phyloP scores from a whole-genome alignment of 192 early-diverging fungal species.

The Fimicolochytrium jonesii region DNA sequence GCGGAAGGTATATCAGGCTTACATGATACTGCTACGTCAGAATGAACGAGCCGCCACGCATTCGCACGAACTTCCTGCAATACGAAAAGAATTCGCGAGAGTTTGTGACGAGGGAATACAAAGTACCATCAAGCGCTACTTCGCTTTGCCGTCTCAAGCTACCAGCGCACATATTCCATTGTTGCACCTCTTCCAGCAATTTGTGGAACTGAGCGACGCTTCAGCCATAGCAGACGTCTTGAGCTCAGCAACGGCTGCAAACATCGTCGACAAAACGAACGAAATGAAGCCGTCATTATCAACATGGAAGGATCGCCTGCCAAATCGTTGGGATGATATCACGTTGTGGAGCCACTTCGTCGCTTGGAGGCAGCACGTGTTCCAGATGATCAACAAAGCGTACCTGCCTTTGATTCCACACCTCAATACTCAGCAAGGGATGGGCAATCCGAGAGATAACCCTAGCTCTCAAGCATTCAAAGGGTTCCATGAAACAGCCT shows the following conservation, averaged over 20 bases:
- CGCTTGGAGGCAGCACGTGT: conserved; percentile 97
- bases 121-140: conserved; percentile 81
- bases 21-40: conserved; percentile 56
- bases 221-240: conserved; percentile 83
- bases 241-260: conserved; percentile 68
- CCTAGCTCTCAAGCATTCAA: conserved; percentile 89
- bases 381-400: conserved; percentile 92
- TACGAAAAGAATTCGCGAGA: conserved; percentile 54
- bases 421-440: conserved; percentile 29
- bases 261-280: conserved; percentile 79
- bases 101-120: conserved; percentile 86
- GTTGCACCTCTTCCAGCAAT: conserved; percentile 93
- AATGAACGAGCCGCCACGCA: no score
- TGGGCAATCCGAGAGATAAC: conserved; percentile 30
- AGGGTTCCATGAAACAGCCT: conserved; percentile 99
- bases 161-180: conserved; percentile 81
- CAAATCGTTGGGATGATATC: conserved; percentile 96
- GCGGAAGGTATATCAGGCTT: conserved; percentile 83
- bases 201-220: conserved; percentile 92
- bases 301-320: conserved; percentile 96
- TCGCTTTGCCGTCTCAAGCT: conserved; percentile 69
- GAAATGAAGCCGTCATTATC: conserved; percentile 86
- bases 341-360: conserved; percentile 97
- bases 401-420: conserved; percentile 80
- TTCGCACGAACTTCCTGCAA: background rate